Conservation (phyloP, 768 basidiomycete species). For the Suillus subalutaceus region DNA sequence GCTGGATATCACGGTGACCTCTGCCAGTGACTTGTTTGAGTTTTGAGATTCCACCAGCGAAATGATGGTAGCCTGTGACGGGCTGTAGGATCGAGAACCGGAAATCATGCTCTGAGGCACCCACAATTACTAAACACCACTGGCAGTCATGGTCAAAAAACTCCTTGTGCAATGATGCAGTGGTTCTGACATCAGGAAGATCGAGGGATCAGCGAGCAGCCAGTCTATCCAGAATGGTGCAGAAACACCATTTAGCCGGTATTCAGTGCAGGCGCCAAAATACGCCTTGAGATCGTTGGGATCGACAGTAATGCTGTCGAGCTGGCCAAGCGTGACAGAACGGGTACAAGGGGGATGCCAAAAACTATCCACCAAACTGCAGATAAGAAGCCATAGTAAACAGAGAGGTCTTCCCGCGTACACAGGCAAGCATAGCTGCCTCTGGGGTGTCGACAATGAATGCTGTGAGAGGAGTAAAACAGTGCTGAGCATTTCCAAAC, state of each 20-base stretch:
- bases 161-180: slow-evolving; percentile 43
- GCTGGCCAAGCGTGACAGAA: slow-evolving; percentile 30
- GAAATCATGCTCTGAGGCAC: slow-evolving; percentile 20
- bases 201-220: slow-evolving; percentile 34
- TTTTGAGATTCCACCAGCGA: slow-evolving; percentile 40
- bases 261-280: neutral
- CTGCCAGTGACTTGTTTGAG: slow-evolving; percentile 45
- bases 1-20: slow-evolving; percentile 41
- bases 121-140: slow-evolving; percentile 26
- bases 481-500: slow-evolving; percentile 16
- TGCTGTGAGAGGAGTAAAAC: slow-evolving; percentile 27
- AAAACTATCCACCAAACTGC: slow-evolving; percentile 34
- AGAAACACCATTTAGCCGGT: slow-evolving; percentile 13
- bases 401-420: slow-evolving; percentile 30
- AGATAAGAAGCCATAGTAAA: slow-evolving; percentile 32
- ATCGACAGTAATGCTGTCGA: slow-evolving; percentile 26
- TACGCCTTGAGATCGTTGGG: slow-evolving; percentile 14
- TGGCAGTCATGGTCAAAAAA: slow-evolving; percentile 30
- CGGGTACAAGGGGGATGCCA: slow-evolving; percentile 28
- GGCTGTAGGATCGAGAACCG: slow-evolving; percentile 8
- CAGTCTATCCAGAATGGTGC: slow-evolving; percentile 42
- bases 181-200: slow-evolving; percentile 39
- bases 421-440: slow-evolving; percentile 10
- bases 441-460: slow-evolving; percentile 19
- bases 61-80: slow-evolving; percentile 37